Base-by-base conservation (phyloP, 31 red algal genomes). In the Odonthalia washingtoniensis region DNA sequence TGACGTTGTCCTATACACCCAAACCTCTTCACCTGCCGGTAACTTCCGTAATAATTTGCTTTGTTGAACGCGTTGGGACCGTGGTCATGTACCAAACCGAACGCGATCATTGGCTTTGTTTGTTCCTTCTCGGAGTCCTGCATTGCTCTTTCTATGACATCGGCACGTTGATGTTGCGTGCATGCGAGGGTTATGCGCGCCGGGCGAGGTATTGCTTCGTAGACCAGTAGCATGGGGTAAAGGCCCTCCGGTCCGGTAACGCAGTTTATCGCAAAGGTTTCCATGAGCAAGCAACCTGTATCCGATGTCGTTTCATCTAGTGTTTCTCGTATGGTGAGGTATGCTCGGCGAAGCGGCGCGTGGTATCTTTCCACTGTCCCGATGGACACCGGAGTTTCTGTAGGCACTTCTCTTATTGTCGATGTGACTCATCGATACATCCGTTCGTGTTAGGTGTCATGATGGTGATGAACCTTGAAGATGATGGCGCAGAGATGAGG, bases 101-200 rank as follows among this genome's bases (percentile, higher is more conserved):
- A 70, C n/a, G 40, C 64, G 30, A 70, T 49, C 69, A 40, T 34
- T 0, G n/a, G 26, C 3, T 24, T 41, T 33, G 46, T 63, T 41
- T 82, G 78, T 40, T 82, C 78, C 36, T 82, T 82, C 63, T 82
- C 33, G 27, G 74, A 43, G 24, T 27, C 82, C 26, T 74, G 72
- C 17, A 43, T 85, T 4, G 82, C 67, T 30, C 46, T 32, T 24
- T 85, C 67, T 26, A 75, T 32, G 4, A 40, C 68, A 34, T 43
- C 17, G 1, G 66, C 68, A n/a, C 82, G 46, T 74, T 85, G 68
- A 40, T 74, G 5, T 45, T 85, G 66, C 1, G 65, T 85, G 52
- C 60, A 1, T 4, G 82, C 66, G 0, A 5, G 40, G 18, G 27
- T 40, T 0, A 44, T 52, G 0, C 68, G 4, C n/a, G 70, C 0